Conservation (phyloP, 352 stramenopile species). For the Pythium monospermum region DNA sequence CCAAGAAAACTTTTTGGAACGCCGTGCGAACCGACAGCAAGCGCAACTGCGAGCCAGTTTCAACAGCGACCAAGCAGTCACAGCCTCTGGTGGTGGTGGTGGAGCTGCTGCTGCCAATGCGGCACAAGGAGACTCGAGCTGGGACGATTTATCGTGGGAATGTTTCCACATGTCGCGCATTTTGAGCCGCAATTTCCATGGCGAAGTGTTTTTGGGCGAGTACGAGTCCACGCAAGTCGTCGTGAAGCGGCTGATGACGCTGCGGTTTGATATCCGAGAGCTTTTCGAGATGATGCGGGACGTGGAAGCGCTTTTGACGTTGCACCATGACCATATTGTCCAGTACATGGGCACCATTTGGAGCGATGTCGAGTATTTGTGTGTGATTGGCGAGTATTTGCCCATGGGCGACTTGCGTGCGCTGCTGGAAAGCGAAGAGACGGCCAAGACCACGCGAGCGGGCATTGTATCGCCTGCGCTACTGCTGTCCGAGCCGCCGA, state of each 20-base stretch:
- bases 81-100: too few relatives aligned
- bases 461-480: conserved; percentile 3
- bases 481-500: neutral
- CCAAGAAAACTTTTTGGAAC: conserved; percentile 56
- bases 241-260: conserved; percentile 64
- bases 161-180: conserved; percentile 61
- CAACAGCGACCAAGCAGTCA: too few relatives aligned
- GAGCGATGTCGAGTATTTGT: conserved; percentile 55
- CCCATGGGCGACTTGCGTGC: conserved; percentile 47
- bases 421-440: conserved; percentile 50
- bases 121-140: too few relatives aligned
- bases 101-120: too few relatives aligned
- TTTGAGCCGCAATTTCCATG: conserved; percentile 54
- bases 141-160: conserved; percentile 53
- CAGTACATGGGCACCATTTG: conserved; percentile 67
- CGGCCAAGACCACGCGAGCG: conserved; percentile 4
- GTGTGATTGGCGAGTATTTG: conserved; percentile 66
- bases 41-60: conserved; percentile 14
- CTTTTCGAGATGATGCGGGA: conserved; percentile 69
- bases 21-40: conserved; percentile 5
- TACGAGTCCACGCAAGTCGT: conserved; percentile 55
- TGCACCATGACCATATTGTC: conserved; percentile 69
- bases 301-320: conserved; percentile 48
- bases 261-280: conserved; percentile 49
- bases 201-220: conserved; percentile 58